A percentile compares a stretch with the other conserved stretches of the same genome.
These are phyloP conservation scores for Aleurites moluccanus DNA, from an alignment of 441 rosid species.

Conservation along the genomic window DNA sequence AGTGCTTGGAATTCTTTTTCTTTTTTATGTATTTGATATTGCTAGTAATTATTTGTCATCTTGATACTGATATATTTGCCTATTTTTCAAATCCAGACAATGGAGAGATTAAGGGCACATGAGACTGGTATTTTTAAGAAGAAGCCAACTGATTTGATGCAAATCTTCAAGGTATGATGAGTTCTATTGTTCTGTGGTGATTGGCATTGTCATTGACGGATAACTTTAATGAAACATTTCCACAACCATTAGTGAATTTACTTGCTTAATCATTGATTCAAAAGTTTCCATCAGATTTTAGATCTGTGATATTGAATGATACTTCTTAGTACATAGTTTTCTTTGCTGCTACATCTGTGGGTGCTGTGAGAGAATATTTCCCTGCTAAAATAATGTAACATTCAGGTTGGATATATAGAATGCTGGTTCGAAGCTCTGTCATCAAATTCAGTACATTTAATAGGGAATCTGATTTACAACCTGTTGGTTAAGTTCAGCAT, in stretches of 20 bases:
- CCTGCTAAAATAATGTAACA: neutral
- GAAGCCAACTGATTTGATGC: constrained; percentile 94
- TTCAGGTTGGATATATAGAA: neutral
- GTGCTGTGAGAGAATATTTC: neutral
- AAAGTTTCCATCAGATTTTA: neutral
- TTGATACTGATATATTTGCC: neutral
- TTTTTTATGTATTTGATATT: neutral
- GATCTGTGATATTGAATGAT: neutral
- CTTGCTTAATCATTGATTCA: constrained; percentile 1
- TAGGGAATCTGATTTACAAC: neutral
- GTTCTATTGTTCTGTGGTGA: constrained; percentile 19
- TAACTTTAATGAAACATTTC: neutral
- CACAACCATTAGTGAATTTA: neutral
- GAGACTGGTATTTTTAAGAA: constrained; percentile 85
- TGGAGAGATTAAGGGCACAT: constrained; percentile 90
- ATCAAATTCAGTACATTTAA: neutral
- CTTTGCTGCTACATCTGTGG: neutral
- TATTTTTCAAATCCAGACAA: constrained; percentile 52
- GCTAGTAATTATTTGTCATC: neutral
- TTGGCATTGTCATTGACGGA: neutral
- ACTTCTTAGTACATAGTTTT: no score
- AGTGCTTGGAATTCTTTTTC: neutral
- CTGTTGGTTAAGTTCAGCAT: neutral
- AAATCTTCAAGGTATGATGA: constrained; percentile 81
- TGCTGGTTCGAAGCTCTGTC: constrained; percentile 1